Evolutionary conservation across 768 basidiomycete species (phyloP).

Genomic region (Chalciporus sphaerocephalus): DNA sequence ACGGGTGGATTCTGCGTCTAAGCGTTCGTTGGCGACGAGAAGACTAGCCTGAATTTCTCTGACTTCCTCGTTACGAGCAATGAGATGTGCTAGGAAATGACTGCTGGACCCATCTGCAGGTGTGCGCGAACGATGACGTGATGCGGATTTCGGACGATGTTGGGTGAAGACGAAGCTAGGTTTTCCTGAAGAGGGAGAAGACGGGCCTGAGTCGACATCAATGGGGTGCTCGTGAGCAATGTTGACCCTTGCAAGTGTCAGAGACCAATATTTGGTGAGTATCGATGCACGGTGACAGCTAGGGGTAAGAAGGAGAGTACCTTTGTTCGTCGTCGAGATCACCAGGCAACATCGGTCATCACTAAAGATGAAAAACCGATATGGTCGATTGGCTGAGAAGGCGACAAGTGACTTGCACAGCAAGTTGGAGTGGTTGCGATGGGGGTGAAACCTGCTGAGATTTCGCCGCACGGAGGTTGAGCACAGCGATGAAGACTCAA

Average conservation of each 20-base stretch:
- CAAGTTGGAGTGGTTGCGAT: conserved; percentile 2
- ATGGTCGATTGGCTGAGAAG: not conserved
- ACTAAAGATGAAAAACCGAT: conserved; percentile 6
- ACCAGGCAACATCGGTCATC: conserved; percentile 25
- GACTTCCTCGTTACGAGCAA: conserved; percentile 30
- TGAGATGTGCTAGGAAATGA: conserved; percentile 28
- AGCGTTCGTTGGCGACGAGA: conserved; percentile 26
- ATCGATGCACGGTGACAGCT: not conserved
- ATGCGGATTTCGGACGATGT: conserved; percentile 25
- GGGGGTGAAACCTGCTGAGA: conserved; percentile 3
- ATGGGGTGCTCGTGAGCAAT: conserved; percentile 27
- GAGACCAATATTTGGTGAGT: not conserved
- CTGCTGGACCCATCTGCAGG: conserved; percentile 29
- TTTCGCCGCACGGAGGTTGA: conserved; percentile 2
- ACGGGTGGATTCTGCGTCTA: conserved; percentile 40
- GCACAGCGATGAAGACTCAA: conserved; percentile 5
- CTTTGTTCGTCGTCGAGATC: conserved; percentile 30
- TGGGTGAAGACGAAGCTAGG: conserved; percentile 16
- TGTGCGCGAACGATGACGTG: conserved; percentile 25
- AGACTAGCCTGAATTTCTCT: conserved; percentile 29
- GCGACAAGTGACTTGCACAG: not conserved
- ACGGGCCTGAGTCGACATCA: conserved; percentile 29
- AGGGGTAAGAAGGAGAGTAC: conserved; percentile 7
- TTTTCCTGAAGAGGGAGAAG: conserved; percentile 22
- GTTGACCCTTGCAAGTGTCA: conserved; percentile 14